Conservation (phyloP, 2,329 filamentous ascomycete genomes). For the Metarhizium brunneum region DNA sequence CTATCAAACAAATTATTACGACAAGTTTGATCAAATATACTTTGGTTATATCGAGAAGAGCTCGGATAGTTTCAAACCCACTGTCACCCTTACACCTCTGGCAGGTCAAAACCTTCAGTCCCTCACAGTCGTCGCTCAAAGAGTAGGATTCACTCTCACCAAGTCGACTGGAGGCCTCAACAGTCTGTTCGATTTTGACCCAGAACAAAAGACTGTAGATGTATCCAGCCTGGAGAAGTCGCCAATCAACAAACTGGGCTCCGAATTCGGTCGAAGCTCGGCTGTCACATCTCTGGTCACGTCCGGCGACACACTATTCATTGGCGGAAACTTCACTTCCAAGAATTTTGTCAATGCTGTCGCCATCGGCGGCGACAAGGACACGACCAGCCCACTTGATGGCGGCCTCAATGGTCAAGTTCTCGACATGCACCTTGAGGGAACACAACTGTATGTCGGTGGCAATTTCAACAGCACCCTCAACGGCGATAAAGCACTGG, state of each 20-base stretch:
- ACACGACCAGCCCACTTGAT: conserved; percentile 51
- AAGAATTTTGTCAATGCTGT: conserved; percentile 65
- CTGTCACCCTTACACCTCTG: conserved; percentile 66
- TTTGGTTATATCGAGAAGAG: conserved; percentile 74
- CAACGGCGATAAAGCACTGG: conserved; percentile 55
- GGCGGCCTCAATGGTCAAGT: conserved; percentile 76
- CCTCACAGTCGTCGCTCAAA: conserved; percentile 80
- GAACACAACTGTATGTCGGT: conserved; percentile 65
- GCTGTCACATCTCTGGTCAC: conserved; percentile 61
- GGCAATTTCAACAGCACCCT: conserved; percentile 74
- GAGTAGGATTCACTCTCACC: conserved; percentile 67
- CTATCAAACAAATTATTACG: conserved; percentile 88
- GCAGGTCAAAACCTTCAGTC: conserved; percentile 49
- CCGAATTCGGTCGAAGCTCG: conserved; percentile 57
- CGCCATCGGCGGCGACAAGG: conserved; percentile 51
- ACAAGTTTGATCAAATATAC: conserved; percentile 94
- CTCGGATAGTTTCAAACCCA: conserved; percentile 64
- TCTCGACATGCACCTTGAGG: conserved; percentile 58
- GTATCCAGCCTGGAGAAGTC: conserved; percentile 59
- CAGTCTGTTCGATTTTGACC: conserved; percentile 82
- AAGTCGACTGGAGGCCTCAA: conserved; percentile 75
- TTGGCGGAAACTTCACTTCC: conserved; percentile 78
- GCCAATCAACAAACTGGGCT: conserved; percentile 66
- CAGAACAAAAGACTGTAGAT: conserved; percentile 41
- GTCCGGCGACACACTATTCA: conserved; percentile 56